A percentile compares a stretch with the other conserved stretches of the same genome.
Conservation (phyloP, 1,139 yeast species). For the Saccharomyces hybrid region DNA sequence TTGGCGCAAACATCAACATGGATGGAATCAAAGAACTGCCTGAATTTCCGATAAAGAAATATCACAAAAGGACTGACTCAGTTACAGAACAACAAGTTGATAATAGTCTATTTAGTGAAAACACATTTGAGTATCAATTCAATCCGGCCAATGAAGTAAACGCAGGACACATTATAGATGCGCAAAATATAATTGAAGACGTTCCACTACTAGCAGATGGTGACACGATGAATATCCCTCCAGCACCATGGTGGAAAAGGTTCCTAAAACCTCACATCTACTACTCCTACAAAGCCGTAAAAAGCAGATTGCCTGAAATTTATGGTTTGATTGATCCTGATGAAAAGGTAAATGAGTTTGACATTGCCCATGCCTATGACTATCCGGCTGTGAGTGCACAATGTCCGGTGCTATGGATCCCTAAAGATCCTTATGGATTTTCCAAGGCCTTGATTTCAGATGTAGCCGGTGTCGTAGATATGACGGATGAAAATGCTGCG, state of each 20-base stretch:
- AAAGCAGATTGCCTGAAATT: slow-evolving; percentile 47
- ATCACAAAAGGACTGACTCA: slow-evolving; percentile 16
- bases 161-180: slow-evolving; percentile 2
- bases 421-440: slow-evolving; percentile 77
- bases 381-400: slow-evolving; percentile 62
- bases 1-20: slow-evolving; percentile 2
- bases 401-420: slow-evolving; percentile 80
- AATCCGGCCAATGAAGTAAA: slow-evolving; percentile 3
- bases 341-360: slow-evolving; percentile 32
- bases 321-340: slow-evolving; percentile 37
- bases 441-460: slow-evolving; percentile 51
- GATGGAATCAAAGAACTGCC: slow-evolving; percentile 25
- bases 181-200: slow-evolving; percentile 10
- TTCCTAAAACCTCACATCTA: slow-evolving; percentile 63
- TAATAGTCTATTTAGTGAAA: slow-evolving; percentile 20
- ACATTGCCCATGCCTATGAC: slow-evolving; percentile 53
- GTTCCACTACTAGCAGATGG: slow-evolving; percentile 47
- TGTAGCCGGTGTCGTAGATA: slow-evolving; percentile 42
- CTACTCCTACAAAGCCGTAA: slow-evolving; percentile 48
- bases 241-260: slow-evolving; percentile 37
- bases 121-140: slow-evolving; percentile 19
- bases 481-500: slow-evolving; percentile 60
- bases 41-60: slow-evolving; percentile 24
- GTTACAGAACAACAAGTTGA: slow-evolving; percentile 14
- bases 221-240: slow-evolving; percentile 28